Evolutionary conservation across 768 basidiomycete genomes (phyloP), one percentile per base, ranked within the genome.

Genomic region (Lactarius indigo): DNA sequence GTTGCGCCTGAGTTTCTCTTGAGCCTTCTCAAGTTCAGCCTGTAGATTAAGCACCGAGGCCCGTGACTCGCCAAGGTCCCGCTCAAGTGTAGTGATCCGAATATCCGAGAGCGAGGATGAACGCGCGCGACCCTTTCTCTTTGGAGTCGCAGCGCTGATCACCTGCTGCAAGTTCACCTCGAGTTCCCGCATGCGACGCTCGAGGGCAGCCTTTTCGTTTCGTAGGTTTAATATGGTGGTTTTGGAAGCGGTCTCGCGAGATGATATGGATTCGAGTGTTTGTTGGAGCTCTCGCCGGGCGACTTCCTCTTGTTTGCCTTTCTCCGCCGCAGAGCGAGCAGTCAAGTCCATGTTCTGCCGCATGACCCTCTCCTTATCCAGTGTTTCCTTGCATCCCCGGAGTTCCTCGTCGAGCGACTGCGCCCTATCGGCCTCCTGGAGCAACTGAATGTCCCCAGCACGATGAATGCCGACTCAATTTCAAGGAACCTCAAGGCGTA

Each of bases 91-190:
- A 2, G 78, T 76, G 23, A 85, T 76, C 57, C 80, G 78, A 66
- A 85, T 78, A 65, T 79, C 82, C 2, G 86, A 83, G 39, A 84
- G 75, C 0, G 87, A 88, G 1, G 88, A 87, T 26, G 88, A 86
- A 26, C 87, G 82, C 37, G 82, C 80, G 28, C 57, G 66, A 61
- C 74, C 69, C 56, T 74, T 74, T 63, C 76, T 79, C 54, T 76
- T 73, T 64, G 78, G 73, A 54, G 75, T 72, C 65, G 78, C 65
- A 55, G 78, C 70, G 47, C 72, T 72, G 58, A 71, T 75, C 64
- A 73, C 72, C 41, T 80, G 79, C 68, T 79, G 66, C 63, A 79
- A 69, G 47, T 80, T 69, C 57, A 70, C 76, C 72, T 89, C 82
- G 58, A 90, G 79, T 73, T 90, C 87, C 60, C 80, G 81, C 41